These are phyloP conservation scores for Heliamphora pulchella DNA, from an alignment of 179 eudicot genomes.

Conservation along the genomic window DNA sequence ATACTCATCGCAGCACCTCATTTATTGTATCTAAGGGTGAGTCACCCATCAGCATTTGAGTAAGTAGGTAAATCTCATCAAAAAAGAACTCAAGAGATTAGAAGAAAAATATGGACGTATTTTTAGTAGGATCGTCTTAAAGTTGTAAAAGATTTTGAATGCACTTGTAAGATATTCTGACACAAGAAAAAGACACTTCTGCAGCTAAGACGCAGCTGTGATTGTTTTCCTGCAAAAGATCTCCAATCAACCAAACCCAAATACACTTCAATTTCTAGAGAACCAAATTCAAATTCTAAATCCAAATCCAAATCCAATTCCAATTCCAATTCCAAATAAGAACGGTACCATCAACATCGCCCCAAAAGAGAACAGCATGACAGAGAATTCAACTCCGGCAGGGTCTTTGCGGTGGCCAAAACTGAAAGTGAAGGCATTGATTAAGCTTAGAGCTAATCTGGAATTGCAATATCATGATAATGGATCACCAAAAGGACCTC, in stretches of 20 bases:
- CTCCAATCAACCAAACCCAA: conserved; percentile 18
- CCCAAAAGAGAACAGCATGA: conserved; percentile 12
- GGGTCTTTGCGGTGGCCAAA: conserved; percentile 41
- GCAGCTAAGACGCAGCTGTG: conserved; percentile 39
- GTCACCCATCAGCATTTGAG: too few relatives aligned
- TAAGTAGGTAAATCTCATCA: too few relatives aligned
- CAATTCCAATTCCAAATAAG: conserved; percentile 8
- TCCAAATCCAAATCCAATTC: not conserved
- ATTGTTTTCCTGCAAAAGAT: conserved; percentile 36
- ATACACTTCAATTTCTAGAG: conserved; percentile 15
- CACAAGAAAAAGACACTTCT: conserved; percentile 35
- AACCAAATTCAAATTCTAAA: conserved; percentile 1
- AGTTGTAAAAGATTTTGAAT: too few relatives aligned
- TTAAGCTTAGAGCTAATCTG: conserved; percentile 29
- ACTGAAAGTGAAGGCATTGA: conserved; percentile 39
- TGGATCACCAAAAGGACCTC: conserved; percentile 33
- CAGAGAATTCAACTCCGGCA: conserved; percentile 14
- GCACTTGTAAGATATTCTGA: conserved; percentile 21
- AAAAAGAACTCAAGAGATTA: too few relatives aligned
- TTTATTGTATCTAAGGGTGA: too few relatives aligned
- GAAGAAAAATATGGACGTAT: too few relatives aligned
- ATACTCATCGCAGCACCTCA: too few relatives aligned
- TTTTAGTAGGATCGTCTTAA: too few relatives aligned
- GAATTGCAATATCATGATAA: conserved; percentile 32
- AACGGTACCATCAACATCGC: not conserved